A percentile compares a stretch with the other conserved stretches of the same genome.
Evolutionary conservation across 371 early-diverging fungal genomes (phyloP).

Genomic region (Circinella minor): DNA sequence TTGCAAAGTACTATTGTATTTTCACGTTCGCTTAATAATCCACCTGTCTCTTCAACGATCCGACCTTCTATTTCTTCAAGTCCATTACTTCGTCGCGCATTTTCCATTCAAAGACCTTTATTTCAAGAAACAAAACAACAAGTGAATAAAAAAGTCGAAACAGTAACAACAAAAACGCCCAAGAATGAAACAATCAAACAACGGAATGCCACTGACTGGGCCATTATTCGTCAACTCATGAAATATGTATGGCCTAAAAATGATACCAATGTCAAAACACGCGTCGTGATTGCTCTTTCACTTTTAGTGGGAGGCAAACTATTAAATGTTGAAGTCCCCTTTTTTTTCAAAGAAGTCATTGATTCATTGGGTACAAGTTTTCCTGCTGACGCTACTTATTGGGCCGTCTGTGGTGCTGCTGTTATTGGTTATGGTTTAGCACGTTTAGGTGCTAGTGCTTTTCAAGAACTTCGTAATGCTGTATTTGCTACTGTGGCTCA

Average conservation of each 20-base stretch:
- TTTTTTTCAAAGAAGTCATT: conserved; percentile 90
- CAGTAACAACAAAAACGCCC: background rate
- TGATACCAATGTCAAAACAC: conserved; percentile 74
- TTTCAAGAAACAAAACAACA: conserved; percentile 17
- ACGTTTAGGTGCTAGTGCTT: conserved; percentile 80
- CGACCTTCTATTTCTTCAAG: background rate
- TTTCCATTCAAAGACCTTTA: background rate
- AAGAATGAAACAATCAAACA: conserved; percentile 5
- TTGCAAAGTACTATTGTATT: background rate
- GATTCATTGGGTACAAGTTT: conserved; percentile 69
- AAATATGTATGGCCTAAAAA: conserved; percentile 92
- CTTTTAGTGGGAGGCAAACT: conserved; percentile 85
- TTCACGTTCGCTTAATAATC: background rate
- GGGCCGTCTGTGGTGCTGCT: conserved; percentile 82
- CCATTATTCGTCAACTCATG: conserved; percentile 79
- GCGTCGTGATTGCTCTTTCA: conserved; percentile 84
- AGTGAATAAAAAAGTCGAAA: conserved; percentile 4
- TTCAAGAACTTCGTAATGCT: conserved; percentile 92
- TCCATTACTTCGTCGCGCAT: background rate
- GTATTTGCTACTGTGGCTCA: conserved; percentile 96
- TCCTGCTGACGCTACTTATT: conserved; percentile 65
- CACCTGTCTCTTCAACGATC: background rate
- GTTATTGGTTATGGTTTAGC: conserved; percentile 94
- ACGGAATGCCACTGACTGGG: conserved; percentile 61
- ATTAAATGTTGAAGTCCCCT: conserved; percentile 93